Evolutionary conservation across 2,329 filamentous ascomycete species (phyloP), one percentile per base, ranked within the genome.

Genomic region (Cucurbitaria berberidis): DNA sequence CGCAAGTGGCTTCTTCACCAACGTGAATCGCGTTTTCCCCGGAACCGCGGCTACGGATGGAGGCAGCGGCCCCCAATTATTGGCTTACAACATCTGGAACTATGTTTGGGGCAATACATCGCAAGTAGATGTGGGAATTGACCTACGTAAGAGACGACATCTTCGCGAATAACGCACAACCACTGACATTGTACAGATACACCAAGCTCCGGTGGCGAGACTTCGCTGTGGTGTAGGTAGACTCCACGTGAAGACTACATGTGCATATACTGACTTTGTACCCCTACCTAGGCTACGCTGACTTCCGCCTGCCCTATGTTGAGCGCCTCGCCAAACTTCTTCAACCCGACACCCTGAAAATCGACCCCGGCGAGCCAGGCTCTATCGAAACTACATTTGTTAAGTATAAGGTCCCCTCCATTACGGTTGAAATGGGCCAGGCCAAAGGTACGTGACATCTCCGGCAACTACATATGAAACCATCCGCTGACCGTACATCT

Each of bases 321-420:
- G 69, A 75, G 63, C 69, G 74, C 11, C 63, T 77, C 1, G 71
- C 74, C 26, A 75, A 77, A 51, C 66, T 77, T 5, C 62, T 74
- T 6, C 70, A 74, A 41, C 74, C 74, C 15, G 73, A 76, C 52
- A 73, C 72, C 15, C 63, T 77, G 27, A 77, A 76, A 54, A 72
- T 76, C 46, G 75, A 76, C 22, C 57, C 65, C 11, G 74, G 74
- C 27, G 72, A 76, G 63, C 70, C 72, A 2, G 75, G 74, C 26
- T 69, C 65, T 26, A 75, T 77, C 40, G 74, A 77, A 47, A 76
- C 74, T 2, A 74, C 74, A 0, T 77, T 73, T 39, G 67, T 77
- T 5, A 59, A 68, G 44, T 62, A 70, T 51, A 60, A 64, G 4
- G 62, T 77, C 11, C 74, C 74, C 1, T 68, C 74, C 5, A 67